These are phyloP conservation scores for Auricularia sp. DNA, from an alignment of 768 basidiomycete genomes.

Conservation along the genomic window DNA sequence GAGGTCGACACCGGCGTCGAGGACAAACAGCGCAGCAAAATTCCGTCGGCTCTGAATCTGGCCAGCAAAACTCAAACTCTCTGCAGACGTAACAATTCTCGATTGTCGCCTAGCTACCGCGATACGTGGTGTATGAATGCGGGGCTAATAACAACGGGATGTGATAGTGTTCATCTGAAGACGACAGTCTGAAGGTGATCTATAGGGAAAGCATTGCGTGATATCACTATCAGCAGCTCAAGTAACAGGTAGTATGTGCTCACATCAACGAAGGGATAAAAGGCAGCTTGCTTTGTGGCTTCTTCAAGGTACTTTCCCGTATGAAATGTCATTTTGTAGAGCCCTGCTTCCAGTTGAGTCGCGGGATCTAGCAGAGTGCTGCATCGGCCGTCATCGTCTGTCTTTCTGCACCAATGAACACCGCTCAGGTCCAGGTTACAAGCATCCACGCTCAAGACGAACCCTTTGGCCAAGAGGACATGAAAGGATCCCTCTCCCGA, in stretches of 20 bases:
- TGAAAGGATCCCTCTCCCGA: slow-evolving; percentile 37
- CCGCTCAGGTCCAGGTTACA: no score
- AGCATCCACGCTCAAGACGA: no score
- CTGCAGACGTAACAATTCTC: no score
- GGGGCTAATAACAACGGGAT: slow-evolving; percentile 88
- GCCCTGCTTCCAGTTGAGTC: slow-evolving; percentile 42
- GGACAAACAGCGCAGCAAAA: no score
- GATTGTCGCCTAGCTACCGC: slow-evolving; percentile 51
- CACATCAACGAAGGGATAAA: slow-evolving; percentile 91
- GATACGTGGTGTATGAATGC: slow-evolving; percentile 84
- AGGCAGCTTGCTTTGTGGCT: slow-evolving; percentile 48
- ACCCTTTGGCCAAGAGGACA: no score
- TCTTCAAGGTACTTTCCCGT: slow-evolving; percentile 73
- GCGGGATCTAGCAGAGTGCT: slow-evolving; percentile 54
- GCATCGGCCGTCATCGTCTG: slow-evolving; percentile 78
- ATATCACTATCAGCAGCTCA: neutral
- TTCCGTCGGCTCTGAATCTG: no score
- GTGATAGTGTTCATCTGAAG: slow-evolving; percentile 78
- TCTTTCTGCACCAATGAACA: slow-evolving; percentile 36
- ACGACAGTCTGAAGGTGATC: slow-evolving; percentile 64
- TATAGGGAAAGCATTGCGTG: no score
- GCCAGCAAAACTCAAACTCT: no score
- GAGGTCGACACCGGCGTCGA: no score
- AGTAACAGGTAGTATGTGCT: neutral
- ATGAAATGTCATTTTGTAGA: slow-evolving; percentile 81